phyloP scores from a whole-genome alignment of 169 alveolate species.

The Miamiensis avidus region DNA sequence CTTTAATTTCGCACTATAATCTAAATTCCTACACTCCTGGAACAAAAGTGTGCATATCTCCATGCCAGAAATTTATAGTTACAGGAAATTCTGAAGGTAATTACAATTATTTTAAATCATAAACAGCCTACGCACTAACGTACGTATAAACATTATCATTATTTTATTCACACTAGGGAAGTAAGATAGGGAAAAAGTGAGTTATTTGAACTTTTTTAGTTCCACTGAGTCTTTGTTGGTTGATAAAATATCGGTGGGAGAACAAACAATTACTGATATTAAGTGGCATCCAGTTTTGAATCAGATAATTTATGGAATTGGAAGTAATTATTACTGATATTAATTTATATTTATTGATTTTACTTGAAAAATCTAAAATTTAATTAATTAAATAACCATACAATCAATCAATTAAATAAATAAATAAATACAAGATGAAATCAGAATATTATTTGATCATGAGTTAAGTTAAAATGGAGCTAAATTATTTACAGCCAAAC shows the following conservation, averaged over 20 bases:
- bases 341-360: too few relatives aligned
- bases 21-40: constrained; percentile 5
- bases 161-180: neutral
- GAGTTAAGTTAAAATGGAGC: constrained; percentile 22
- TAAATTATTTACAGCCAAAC: neutral
- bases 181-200: constrained; percentile 1
- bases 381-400: too few relatives aligned
- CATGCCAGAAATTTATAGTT: neutral
- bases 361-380: too few relatives aligned
- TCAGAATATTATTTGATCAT: neutral
- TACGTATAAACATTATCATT: too few relatives aligned
- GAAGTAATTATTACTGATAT: neutral
- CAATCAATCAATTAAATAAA: too few relatives aligned
- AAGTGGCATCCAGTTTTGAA: constrained; percentile 25
- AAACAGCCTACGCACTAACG: neutral
- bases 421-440: neutral
- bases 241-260: constrained; percentile 17
- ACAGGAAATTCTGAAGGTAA: constrained; percentile 15
- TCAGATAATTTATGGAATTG: constrained; percentile 15
- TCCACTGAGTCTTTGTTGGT: neutral
- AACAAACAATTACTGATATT: constrained; percentile 5
- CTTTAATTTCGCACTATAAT: neutral
- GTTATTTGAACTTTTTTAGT: constrained; percentile 11
- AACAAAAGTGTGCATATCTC: constrained; percentile 3
- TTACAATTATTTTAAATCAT: too few relatives aligned